Conservation (phyloP, 2,329 filamentous ascomycete genomes). For the Arthrobotrys megalospora region DNA sequence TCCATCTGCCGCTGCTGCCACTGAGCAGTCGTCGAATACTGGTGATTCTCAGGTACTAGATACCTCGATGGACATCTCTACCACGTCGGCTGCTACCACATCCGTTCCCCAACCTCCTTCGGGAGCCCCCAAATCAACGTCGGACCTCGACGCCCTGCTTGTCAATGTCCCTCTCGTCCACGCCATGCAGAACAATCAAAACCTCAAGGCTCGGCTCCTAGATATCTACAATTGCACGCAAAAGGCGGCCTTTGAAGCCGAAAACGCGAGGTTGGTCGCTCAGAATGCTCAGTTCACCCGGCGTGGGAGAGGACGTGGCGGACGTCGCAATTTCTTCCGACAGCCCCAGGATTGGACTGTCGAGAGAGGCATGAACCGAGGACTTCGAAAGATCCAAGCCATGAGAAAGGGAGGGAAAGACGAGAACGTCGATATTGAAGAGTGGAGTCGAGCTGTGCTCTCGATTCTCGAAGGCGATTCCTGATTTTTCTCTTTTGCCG, state of each 20-base stretch:
- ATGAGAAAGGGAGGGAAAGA: conserved; percentile 60
- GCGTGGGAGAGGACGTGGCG: conserved; percentile 52
- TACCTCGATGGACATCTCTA: conserved; percentile 34
- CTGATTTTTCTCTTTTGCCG: conserved; percentile 10
- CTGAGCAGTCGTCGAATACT: conserved; percentile 7
- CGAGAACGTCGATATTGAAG: conserved; percentile 60
- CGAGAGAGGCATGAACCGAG: conserved; percentile 58
- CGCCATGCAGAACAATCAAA: conserved; percentile 54
- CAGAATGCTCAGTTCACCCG: conserved; percentile 56
- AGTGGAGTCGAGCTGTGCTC: conserved; percentile 58
- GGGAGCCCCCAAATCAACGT: conserved; percentile 27
- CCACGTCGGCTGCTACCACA: conserved; percentile 18
- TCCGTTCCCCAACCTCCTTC: conserved; percentile 32
- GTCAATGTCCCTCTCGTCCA: conserved; percentile 43
- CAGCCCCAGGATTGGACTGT: conserved; percentile 57
- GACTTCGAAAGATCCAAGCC: conserved; percentile 53
- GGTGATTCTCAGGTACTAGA: conserved; percentile 29
- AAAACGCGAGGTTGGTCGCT: conserved; percentile 52
- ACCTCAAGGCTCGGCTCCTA: conserved; percentile 44
- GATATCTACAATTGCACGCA: conserved; percentile 60
- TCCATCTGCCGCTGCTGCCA: conserved; percentile 25
- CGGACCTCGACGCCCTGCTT: conserved; percentile 42
- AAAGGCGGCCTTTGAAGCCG: conserved; percentile 57
- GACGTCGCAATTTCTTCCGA: conserved; percentile 50
- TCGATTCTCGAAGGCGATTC: conserved; percentile 57